Evolutionary conservation across 441 rosid species (phyloP), one percentile per base, ranked within the genome.

Genomic region (Macaranga tanarius): DNA sequence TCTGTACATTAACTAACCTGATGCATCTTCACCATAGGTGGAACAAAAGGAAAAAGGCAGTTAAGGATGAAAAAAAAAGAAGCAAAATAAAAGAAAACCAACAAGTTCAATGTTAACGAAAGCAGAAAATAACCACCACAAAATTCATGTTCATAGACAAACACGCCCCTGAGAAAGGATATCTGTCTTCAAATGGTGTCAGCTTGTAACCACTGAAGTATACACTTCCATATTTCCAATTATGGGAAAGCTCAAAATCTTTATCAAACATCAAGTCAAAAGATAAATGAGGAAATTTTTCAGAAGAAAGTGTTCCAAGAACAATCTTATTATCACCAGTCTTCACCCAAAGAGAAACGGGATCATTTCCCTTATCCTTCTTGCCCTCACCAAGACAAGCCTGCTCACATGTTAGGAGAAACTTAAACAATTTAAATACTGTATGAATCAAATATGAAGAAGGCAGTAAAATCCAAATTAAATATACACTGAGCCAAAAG

Each of bases 191-290:
- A 48, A 58, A 57, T 28, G 73, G 58, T 31, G 69, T 77, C 56
- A 85, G 79, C 73, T 72, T 83, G 76, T 92, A 94, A 62, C 98
- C 98, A 44, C 84, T 44, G 76, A 94, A 85, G 83, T 73, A 85
- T 65, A 94, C 86, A 56, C 91, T 92, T 69, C 92, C 98, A 75
- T 80, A 75, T 76, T 84, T 89, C 91, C 89, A 82, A 60, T 71
- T 87, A 82, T 94, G 98, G 13, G 90, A 94, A 45, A 94, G 82
- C 84, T 86, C 89, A 81, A 89, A 90, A 58, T 74, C 70, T 62
- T 69, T 77, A 55, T 92, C 87, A 74, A 92, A 71, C 34, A 88
- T 87, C 83, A 92, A 77, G 79, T 92, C 95, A 7, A 88, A 81
- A 31, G 78, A 38, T 44, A 86, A 22, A 73, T 92, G 98, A 62